Base-by-base conservation (phyloP, 805 yeast species). In the Ogataea siamensis region DNA sequence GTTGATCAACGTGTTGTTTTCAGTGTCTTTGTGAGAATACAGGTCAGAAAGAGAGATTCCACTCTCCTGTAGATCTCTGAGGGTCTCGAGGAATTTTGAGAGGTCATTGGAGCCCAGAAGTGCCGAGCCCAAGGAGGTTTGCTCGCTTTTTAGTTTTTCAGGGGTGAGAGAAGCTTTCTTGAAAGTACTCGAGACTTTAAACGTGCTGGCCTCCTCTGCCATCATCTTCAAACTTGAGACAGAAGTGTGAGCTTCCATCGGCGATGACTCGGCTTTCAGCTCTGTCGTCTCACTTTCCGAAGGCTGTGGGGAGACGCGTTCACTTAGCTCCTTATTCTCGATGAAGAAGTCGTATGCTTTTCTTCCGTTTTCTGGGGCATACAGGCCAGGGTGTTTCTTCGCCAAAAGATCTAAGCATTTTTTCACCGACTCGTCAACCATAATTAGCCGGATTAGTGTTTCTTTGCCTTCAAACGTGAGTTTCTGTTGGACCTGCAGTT, bases 381-480 rank as follows among this genome's bases (percentile, higher is more conserved):
- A 47, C 14, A 28, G 14, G 3, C 33, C 28, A 2, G 47, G 39
- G 16, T 28, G 39, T 20, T 35, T 45, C 1, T 48, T 40, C 24
- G 50, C 46, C 10, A 62, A 46, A 30, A 64, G 44, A 18, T 66
- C 66, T 17, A 74, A 43, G 1, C 76, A 78, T 51, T 81, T 80
- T 28, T 74, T 74, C 39, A 87, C 66, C 7, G 87, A 80, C 12
- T 83, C 76, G 51, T 83, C 88, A 49, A 87, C 66, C 40, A 82
- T 76, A 32, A 82, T 70, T 41, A 86, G 70, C 46, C 89, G 67
- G 21, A 87, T 66, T 28, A 87, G 63, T 13, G 83, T 72, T 55
- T 87, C 95, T 57, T 85, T 84, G 23, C 88, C 94, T 48, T 80
- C 80, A 9, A 76, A 45, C 16, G 74, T 78, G 45, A 87, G 66